Evolutionary conservation across 805 yeast genomes (phyloP).

Genomic region (Cyberlindnera bimundalis): DNA sequence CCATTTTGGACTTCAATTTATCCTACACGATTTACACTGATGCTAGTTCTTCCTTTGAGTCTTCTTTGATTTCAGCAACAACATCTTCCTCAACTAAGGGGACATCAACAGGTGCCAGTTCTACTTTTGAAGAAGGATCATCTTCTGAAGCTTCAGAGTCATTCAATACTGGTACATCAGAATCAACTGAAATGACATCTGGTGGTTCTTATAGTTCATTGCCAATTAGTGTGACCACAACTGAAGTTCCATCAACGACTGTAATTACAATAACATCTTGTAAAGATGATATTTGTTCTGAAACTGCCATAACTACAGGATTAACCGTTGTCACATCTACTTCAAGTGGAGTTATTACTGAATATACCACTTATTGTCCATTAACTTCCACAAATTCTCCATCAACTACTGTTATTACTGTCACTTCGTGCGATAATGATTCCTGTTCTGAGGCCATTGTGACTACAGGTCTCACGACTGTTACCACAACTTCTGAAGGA

Average conservation of each 20-base stretch:
- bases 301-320: conserved; percentile 4
- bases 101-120: neutral
- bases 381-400: neutral
- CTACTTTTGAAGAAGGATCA: neutral
- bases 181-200: neutral
- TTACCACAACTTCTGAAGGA: conserved; percentile 21
- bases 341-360: conserved; percentile 32
- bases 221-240: neutral
- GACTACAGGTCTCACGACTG: conserved; percentile 8
- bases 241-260: conserved; percentile 1
- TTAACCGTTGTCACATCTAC: conserved; percentile 8
- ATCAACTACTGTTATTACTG: conserved; percentile 4
- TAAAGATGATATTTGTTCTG: conserved; percentile 2
- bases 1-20: neutral
- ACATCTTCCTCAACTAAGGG: neutral
- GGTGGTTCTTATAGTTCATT: neutral
- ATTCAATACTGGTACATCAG: neutral
- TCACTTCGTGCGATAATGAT: conserved; percentile 7
- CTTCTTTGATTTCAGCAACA: neutral
- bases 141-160: neutral
- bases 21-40: neutral
- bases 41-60: neutral
- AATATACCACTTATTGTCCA: conserved; percentile 27
- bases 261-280: conserved; percentile 9
- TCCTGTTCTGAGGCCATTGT: conserved; percentile 1